phyloP scores from a whole-genome alignment of 441 rosid genomes.

The Gossypium davidsonii region DNA sequence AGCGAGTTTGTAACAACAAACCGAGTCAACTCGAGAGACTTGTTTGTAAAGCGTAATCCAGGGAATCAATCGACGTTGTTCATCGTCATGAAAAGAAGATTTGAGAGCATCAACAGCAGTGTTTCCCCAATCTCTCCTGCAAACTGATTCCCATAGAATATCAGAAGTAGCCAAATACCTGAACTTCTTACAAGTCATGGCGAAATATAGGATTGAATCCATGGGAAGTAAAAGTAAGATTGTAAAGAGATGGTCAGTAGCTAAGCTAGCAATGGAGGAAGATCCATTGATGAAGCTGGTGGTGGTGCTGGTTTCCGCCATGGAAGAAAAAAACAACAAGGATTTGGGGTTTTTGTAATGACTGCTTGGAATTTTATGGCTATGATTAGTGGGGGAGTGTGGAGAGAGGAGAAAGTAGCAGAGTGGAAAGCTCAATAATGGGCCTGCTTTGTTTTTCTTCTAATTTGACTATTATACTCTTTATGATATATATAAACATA shows the following conservation, averaged over 20 bases:
- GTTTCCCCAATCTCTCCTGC: slow-evolving; percentile 72
- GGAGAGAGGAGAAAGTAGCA: neutral
- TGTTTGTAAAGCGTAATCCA: slow-evolving; percentile 70
- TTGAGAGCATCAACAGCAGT: slow-evolving; percentile 46
- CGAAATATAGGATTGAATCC: slow-evolving; percentile 65
- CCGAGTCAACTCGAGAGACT: slow-evolving; percentile 51
- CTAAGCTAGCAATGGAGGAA: slow-evolving; percentile 31
- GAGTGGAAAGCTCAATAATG: neutral
- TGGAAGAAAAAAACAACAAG: neutral
- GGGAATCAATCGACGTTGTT: slow-evolving; percentile 24
- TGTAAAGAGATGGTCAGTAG: slow-evolving; percentile 67
- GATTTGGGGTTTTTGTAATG: neutral
- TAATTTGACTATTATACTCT: no score
- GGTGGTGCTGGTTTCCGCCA: slow-evolving; percentile 29
- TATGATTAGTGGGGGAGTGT: neutral
- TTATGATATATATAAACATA: no score
- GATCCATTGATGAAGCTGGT: slow-evolving; percentile 16
- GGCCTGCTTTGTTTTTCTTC: neutral
- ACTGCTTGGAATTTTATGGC: slow-evolving; percentile 8
- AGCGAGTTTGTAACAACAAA: slow-evolving; percentile 47
- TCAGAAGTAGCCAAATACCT: slow-evolving; percentile 46
- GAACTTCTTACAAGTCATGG: slow-evolving; percentile 64
- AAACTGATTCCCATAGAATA: slow-evolving; percentile 66
- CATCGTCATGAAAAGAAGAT: slow-evolving; percentile 23
- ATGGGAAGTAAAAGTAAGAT: slow-evolving; percentile 71